phyloP scores from a whole-genome alignment of 148 eudicot genomes.

The Beta vulgaris region DNA sequence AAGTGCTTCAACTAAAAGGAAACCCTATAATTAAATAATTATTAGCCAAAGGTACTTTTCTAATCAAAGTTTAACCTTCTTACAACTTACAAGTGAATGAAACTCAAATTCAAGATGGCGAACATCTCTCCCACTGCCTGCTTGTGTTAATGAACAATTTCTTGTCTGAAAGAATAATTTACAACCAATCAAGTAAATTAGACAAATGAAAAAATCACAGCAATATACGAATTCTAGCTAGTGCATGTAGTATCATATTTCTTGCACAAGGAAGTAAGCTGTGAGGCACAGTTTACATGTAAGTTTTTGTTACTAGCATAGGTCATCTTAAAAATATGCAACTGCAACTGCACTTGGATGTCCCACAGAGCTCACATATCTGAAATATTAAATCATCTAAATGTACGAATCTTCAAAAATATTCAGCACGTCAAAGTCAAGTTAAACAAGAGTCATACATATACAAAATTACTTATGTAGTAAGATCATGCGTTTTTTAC shows the following conservation, averaged over 20 bases:
- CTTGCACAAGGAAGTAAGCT: background rate
- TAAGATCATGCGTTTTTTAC: background rate
- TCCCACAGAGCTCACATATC: background rate
- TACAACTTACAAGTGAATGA: constrained; percentile 61
- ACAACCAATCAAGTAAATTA: background rate
- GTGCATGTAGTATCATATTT: background rate
- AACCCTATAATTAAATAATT: background rate
- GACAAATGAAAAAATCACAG: background rate
- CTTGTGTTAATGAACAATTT: constrained; percentile 54
- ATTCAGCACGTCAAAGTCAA: background rate
- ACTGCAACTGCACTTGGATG: background rate
- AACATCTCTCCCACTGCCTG: constrained; percentile 67
- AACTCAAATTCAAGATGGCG: constrained; percentile 84
- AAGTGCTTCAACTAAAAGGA: background rate
- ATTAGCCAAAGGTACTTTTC: background rate
- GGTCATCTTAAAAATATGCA: background rate
- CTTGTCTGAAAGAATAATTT: constrained; percentile 38
- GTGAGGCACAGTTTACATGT: background rate
- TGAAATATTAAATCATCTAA: background rate
- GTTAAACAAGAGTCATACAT: too few relatives aligned
- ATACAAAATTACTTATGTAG: background rate
- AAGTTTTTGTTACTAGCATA: background rate
- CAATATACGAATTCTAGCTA: background rate
- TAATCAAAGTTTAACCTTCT: background rate
- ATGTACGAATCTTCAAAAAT: background rate